phyloP scores from a whole-genome alignment of 2,329 filamentous ascomycete genomes.

The Diaporthe batatas region DNA sequence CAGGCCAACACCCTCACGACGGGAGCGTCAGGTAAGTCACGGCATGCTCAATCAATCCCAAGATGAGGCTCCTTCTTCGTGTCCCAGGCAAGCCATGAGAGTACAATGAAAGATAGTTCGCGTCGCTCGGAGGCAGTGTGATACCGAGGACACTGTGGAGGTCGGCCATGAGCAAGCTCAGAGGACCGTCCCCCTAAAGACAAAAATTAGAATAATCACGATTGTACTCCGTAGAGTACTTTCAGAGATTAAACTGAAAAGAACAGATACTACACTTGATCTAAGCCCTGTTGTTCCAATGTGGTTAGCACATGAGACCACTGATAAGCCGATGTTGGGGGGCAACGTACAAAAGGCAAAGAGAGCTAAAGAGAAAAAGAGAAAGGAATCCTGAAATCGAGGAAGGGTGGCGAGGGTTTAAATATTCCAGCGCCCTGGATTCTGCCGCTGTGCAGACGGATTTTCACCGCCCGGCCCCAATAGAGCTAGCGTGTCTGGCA shows the following conservation, averaged over 20 bases:
- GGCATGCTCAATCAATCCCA: background rate
- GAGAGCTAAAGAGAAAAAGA: slow-evolving; percentile 26
- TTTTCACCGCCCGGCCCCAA: slow-evolving; percentile 3
- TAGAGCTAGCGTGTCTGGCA: background rate
- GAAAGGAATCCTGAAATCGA: background rate
- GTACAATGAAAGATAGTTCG: slow-evolving; percentile 73
- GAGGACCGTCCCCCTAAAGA: slow-evolving; percentile 61
- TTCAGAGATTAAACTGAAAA: slow-evolving; percentile 88
- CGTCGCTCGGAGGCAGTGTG: slow-evolving; percentile 78
- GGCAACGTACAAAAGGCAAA: slow-evolving; percentile 34
- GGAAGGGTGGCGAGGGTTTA: slow-evolving; percentile 44
- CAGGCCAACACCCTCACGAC: background rate
- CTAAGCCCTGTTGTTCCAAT: slow-evolving; percentile 57
- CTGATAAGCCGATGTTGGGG: background rate
- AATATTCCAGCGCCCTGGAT: slow-evolving; percentile 23
- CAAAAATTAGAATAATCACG: slow-evolving; percentile 83
- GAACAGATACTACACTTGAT: slow-evolving; percentile 86
- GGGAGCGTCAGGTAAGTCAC: no score
- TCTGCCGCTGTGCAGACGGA: slow-evolving; percentile 1
- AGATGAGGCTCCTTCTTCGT: slow-evolving; percentile 64
- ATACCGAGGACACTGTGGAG: slow-evolving; percentile 78
- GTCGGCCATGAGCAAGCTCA: slow-evolving; percentile 76
- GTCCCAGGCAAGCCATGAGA: slow-evolving; percentile 60
- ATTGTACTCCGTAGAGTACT: slow-evolving; percentile 73
- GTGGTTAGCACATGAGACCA: background rate